Evolutionary conservation across 2,329 filamentous ascomycete species (phyloP), one percentile per base, ranked within the genome.

Genomic region (Diaporthe sp.): DNA sequence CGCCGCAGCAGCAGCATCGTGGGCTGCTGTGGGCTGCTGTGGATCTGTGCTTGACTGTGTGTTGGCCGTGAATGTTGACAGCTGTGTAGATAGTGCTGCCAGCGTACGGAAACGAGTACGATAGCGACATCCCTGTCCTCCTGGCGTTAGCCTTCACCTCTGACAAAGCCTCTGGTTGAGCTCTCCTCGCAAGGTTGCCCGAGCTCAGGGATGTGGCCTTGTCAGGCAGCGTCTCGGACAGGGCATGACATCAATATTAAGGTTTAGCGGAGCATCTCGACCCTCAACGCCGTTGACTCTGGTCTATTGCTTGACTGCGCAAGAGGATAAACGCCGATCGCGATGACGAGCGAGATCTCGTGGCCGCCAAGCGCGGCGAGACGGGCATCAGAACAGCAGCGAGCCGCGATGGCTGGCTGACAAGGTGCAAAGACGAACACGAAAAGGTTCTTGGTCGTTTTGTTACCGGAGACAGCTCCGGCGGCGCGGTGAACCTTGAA

Each of bases 171-270:
- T 37, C 46, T 15, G 22, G 44, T 4, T 25, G 6, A 22, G 19
- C 28, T 13, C 34, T 31, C 46, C 34, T 39, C 49, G n/a, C 65
- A 69, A 39, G 65, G 65, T 69, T 69, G 65, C 31, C 62, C 49
- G 65, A 42, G 65, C 49, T 31, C 65, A 69, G 65, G 65, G 65
- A 53, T 53, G 65, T 37, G 65, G 65, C 22, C 46, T 22, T 25
- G 46, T 53, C 65, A 55, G 65, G 49, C 46, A 55, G 31, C 65
- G 49, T 69, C 49, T 69, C 65, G 65, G 65, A 42, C 65, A 69
- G 65, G 65, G 65, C 65, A 65, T 73, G 71, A 73, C 71, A 73
- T 73, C 71, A 73, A 73, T 13, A 65, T 65, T 46, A 65, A 65
- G 61, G 71, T 73, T 73, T 65, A 28, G 71, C 71, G 71, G 71